Evolutionary conservation across 2,329 filamentous ascomycete genomes (phyloP).

Genomic region (Penicillium sp.): DNA sequence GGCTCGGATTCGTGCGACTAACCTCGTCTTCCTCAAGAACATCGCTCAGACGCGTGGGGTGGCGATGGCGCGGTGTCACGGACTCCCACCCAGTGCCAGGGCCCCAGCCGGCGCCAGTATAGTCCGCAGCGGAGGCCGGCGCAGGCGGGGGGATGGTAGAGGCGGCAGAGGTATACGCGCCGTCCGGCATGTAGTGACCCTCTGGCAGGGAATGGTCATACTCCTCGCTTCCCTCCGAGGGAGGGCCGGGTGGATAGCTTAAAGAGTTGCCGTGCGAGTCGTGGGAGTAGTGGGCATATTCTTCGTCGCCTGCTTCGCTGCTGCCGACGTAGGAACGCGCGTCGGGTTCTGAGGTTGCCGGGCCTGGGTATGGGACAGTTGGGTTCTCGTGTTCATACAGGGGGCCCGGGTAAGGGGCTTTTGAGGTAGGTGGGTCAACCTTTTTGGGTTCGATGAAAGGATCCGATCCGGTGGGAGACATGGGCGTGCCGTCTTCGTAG

Average conservation of each 20-base stretch:
- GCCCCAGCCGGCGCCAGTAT: conserved; percentile 65
- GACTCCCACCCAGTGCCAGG: conserved; percentile 68
- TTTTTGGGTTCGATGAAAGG: conserved; percentile 55
- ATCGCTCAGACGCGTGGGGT: conserved; percentile 84
- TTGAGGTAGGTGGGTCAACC: conserved; percentile 26
- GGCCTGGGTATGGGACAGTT: conserved; percentile 30
- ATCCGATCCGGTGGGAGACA: conserved; percentile 59
- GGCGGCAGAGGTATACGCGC: conserved; percentile 25
- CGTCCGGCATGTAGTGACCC: conserved; percentile 43
- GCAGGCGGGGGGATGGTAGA: conserved; percentile 31
- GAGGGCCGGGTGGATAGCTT: conserved; percentile 47
- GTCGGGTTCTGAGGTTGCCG: conserved; percentile 47
- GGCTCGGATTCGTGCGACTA: conserved; percentile 64
- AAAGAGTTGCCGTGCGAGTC: conserved; percentile 62
- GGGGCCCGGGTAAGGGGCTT: conserved; percentile 29
- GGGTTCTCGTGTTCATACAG: conserved; percentile 41
- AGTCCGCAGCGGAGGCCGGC: conserved; percentile 52
- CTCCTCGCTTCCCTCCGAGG: conserved; percentile 53
- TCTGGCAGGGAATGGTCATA: conserved; percentile 51
- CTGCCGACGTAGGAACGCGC: conserved; percentile 50
- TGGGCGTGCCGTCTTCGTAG: conserved; percentile 47
- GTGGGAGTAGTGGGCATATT: conserved; percentile 65
- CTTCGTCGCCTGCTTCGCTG: conserved; percentile 66
- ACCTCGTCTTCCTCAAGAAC: conserved; percentile 83
- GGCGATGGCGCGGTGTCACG: conserved; percentile 72